phyloP scores from a whole-genome alignment of 805 yeast species.

The Blastobotrys chiropterorum region DNA sequence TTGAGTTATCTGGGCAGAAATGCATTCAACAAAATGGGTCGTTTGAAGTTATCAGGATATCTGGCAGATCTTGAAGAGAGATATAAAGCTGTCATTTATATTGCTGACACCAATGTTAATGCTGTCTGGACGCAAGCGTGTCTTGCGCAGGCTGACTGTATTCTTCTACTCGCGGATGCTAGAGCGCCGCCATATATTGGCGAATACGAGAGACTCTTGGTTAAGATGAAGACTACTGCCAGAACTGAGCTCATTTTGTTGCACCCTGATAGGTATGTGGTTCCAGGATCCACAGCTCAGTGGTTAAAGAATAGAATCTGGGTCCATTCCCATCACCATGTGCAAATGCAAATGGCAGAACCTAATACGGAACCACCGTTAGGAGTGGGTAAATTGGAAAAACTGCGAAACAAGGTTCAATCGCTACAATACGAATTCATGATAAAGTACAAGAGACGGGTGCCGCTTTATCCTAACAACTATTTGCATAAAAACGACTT shows the following conservation, averaged over 20 bases:
- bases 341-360: conserved; percentile 52
- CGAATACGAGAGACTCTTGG: conserved; percentile 72
- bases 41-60: conserved; percentile 79
- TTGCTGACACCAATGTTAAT: conserved; percentile 76
- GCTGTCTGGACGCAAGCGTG: conserved; percentile 92
- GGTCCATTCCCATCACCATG: conserved; percentile 92
- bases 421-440: conserved; percentile 28
- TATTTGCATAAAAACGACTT: conserved; percentile 79
- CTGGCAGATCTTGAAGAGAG: conserved; percentile 87
- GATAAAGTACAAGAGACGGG: conserved; percentile 24
- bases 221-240: conserved; percentile 75
- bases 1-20: conserved; percentile 78
- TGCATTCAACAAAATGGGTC: conserved; percentile 86
- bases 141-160: conserved; percentile 91
- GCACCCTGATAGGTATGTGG: conserved; percentile 76
- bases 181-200: conserved; percentile 66
- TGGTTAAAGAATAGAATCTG: conserved; percentile 86
- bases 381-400: conserved; percentile 9
- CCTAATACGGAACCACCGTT: background rate
- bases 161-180: conserved; percentile 84
- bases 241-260: conserved; percentile 78
- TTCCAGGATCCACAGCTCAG: conserved; percentile 74
- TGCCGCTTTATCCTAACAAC: conserved; percentile 29
- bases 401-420: conserved; percentile 29
- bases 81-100: conserved; percentile 80